phyloP scores from a whole-genome alignment of 352 stramenopile genomes.

The Phytophthora megakarya region DNA sequence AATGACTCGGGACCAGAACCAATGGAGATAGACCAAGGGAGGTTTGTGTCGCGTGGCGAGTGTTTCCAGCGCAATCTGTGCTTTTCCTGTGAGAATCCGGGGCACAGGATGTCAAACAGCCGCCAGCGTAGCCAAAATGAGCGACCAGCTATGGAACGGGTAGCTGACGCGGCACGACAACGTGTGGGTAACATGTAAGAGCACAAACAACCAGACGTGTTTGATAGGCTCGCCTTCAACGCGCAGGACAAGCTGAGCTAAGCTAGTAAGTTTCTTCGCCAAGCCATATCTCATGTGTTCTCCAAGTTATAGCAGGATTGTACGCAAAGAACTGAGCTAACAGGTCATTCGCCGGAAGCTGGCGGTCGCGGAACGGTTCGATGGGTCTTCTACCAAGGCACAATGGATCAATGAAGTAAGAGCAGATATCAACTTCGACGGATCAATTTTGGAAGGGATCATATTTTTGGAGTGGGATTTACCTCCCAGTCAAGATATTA shows the following conservation, averaged over 20 bases:
- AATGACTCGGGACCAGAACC: too few species aligned
- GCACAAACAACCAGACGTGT: too few species aligned
- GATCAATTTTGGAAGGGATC: not conserved
- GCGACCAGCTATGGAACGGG: not conserved
- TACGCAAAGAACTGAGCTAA: too few species aligned
- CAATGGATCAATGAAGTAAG: constrained; percentile 20
- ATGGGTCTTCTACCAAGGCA: not conserved
- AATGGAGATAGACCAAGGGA: not conserved
- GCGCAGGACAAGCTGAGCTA: too few species aligned
- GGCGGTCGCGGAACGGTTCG: constrained; percentile 2
- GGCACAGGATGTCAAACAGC: not conserved
- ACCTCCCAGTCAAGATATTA: not conserved
- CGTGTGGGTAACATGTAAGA: too few species aligned
- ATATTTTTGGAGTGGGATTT: constrained; percentile 15
- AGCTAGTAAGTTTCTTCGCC: too few species aligned
- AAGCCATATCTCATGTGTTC: too few species aligned
- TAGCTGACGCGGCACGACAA: too few species aligned
- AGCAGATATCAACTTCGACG: not conserved
- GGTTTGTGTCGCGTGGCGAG: constrained; percentile 1
- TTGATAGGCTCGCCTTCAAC: too few species aligned
- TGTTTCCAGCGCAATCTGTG: constrained; percentile 3
- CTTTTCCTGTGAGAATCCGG: constrained; percentile 1
- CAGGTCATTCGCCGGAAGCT: too few species aligned
- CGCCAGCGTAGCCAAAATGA: too few species aligned
- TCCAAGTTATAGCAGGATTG: too few species aligned